Percentiles rank a stretch among this genome's conserved stretches.
phyloP scores from a whole-genome alignment of 2,329 filamentous ascomycete genomes.

The Lachnellula subtilissima region DNA sequence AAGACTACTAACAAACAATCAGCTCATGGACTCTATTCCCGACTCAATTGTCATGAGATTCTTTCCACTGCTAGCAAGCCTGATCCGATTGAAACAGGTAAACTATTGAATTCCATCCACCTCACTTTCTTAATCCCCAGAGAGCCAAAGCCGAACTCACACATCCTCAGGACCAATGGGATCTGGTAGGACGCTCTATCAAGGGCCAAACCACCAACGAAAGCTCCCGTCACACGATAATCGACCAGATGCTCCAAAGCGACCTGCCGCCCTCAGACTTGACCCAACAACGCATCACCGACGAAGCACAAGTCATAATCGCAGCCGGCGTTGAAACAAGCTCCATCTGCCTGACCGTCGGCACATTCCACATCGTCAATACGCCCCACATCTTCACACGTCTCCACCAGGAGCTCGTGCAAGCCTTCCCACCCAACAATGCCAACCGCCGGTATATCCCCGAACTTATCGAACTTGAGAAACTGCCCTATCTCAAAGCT shows the following conservation, averaged over 20 bases:
- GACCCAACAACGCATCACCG: conserved; percentile 25
- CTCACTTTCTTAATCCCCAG: too few relatives aligned
- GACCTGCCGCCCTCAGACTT: conserved; percentile 33
- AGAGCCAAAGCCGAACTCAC: too few relatives aligned
- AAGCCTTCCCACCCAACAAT: neutral
- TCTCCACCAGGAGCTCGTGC: conserved; percentile 32
- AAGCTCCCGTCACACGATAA: conserved; percentile 16
- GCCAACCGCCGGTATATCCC: neutral
- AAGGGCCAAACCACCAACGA: neutral
- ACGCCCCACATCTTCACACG: conserved; percentile 26
- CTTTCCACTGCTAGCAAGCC: too few relatives aligned
- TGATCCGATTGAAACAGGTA: too few relatives aligned
- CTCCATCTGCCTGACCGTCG: conserved; percentile 29
- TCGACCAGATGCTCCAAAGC: conserved; percentile 16
- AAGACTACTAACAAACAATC: too few relatives aligned
- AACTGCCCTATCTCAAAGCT: conserved; percentile 27
- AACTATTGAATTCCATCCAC: too few relatives aligned
- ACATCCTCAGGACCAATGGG: too few relatives aligned
- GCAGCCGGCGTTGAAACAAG: conserved; percentile 35
- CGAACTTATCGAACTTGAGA: conserved; percentile 13
- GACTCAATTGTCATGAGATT: too few relatives aligned
- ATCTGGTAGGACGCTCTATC: too few relatives aligned
- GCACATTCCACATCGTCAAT: conserved; percentile 33
- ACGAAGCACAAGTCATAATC: conserved; percentile 31
- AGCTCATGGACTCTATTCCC: too few relatives aligned